A percentile compares a stretch with the other conserved stretches of the same genome.
Evolutionary conservation across 176 grass and related monocot species (phyloP).

Genomic region (Ampelocalamus luodianensis): DNA sequence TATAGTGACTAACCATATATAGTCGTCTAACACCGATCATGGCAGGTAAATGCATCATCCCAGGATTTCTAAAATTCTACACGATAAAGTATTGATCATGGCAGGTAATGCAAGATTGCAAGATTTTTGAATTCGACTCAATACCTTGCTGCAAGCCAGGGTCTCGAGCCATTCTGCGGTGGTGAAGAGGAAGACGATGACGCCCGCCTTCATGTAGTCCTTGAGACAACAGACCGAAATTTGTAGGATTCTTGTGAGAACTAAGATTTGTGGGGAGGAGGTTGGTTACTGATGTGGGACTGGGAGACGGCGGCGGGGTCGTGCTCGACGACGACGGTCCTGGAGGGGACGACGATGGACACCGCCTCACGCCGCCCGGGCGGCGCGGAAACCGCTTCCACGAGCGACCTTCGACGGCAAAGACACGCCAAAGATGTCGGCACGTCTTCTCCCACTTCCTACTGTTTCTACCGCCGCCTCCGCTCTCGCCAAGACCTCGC

Average conservation of each 20-base stretch:
- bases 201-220: conserved; percentile 66
- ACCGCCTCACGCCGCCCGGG: too few species aligned
- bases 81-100: neutral
- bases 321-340: too few species aligned
- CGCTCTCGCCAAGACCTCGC: too few species aligned
- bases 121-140: neutral
- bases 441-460: too few species aligned
- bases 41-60: neutral
- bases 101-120: neutral
- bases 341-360: too few species aligned
- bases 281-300: conserved; percentile 56
- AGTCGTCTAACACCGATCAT: too few species aligned
- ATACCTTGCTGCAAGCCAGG: conserved; percentile 57
- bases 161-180: conserved; percentile 81
- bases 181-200: conserved; percentile 85
- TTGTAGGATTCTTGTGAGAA: neutral
- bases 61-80: too few species aligned
- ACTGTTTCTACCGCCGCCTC: too few species aligned
- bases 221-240: neutral
- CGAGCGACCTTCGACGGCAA: too few species aligned
- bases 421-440: too few species aligned
- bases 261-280: neutral
- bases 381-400: too few species aligned
- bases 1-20: too few species aligned
- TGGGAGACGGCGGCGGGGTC: conserved; percentile 48